These are phyloP conservation scores for Geosiphon pyriformis DNA, from an alignment of 192 early-diverging fungal species.

Conservation along the genomic window DNA sequence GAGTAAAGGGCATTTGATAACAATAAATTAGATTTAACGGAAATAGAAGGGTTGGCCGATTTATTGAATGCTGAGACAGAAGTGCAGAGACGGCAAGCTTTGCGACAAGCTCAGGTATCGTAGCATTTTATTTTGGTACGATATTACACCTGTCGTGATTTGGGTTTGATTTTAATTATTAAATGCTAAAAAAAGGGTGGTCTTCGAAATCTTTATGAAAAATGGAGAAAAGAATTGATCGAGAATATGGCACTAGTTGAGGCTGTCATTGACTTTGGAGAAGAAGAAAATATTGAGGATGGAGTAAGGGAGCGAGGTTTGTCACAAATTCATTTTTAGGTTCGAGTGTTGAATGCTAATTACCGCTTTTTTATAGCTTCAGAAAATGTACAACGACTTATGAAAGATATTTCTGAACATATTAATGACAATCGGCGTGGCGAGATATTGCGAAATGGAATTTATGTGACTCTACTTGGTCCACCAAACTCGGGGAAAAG, in stretches of 20 bases:
- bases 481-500: constrained; percentile 80
- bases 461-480: constrained; percentile 63
- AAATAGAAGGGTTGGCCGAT: constrained; percentile 68
- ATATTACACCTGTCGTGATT: neutral
- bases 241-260: constrained; percentile 56
- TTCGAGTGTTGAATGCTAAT: constrained; percentile 12
- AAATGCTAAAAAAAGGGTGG: constrained; percentile 40
- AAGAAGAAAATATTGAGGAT: constrained; percentile 77
- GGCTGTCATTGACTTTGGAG: constrained; percentile 73
- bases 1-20: constrained; percentile 73
- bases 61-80: constrained; percentile 77
- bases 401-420: constrained; percentile 38
- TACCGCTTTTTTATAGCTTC: constrained; percentile 6
- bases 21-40: constrained; percentile 66
- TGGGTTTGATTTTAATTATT: neutral
- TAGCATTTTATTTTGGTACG: neutral
- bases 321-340: neutral
- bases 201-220: constrained; percentile 53
- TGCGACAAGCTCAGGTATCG: constrained; percentile 60
- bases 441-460: constrained; percentile 69
- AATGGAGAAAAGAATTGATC: constrained; percentile 58
- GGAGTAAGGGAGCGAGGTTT: constrained; percentile 52
- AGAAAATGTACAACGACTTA: constrained; percentile 1
- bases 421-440: constrained; percentile 59
- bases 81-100: constrained; percentile 57